These are phyloP conservation scores for Zea mays DNA, from an alignment of 176 grass and related monocot species.

Conservation along the genomic window DNA sequence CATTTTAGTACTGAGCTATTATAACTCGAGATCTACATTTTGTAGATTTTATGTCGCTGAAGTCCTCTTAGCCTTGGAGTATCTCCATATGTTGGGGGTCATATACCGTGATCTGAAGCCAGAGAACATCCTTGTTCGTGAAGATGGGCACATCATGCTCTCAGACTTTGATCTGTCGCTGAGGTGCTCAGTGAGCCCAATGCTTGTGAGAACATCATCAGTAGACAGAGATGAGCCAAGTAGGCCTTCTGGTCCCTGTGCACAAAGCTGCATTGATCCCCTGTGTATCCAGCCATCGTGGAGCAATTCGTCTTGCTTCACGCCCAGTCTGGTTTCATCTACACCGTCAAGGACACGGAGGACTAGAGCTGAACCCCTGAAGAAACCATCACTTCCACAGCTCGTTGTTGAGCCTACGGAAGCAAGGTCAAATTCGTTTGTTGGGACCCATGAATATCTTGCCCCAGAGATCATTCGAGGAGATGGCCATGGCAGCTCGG, in stretches of 20 bases:
- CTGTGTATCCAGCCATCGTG: slow-evolving; percentile 86
- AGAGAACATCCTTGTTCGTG: slow-evolving; percentile 96
- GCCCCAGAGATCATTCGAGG: slow-evolving; percentile 96
- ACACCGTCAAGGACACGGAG: slow-evolving; percentile 40
- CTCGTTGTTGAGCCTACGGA: slow-evolving; percentile 88
- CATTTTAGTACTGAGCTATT: slow-evolving; percentile 5
- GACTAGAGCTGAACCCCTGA: slow-evolving; percentile 48
- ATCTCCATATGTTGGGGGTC: slow-evolving; percentile 97
- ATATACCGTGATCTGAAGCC: slow-evolving; percentile 98
- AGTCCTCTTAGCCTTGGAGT: slow-evolving; percentile 92
- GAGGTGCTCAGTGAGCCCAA: slow-evolving; percentile 86
- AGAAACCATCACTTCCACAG: slow-evolving; percentile 75
- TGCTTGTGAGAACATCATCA: slow-evolving; percentile 75
- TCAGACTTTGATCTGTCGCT: slow-evolving; percentile 97
- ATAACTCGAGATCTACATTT: slow-evolving; percentile 32
- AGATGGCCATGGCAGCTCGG: slow-evolving; percentile 94
- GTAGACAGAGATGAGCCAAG: slow-evolving; percentile 72
- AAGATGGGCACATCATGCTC: slow-evolving; percentile 99
- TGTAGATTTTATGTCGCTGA: slow-evolving; percentile 90
- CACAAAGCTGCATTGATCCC: slow-evolving; percentile 93
- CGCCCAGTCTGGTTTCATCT: slow-evolving; percentile 70
- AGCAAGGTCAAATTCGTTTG: slow-evolving; percentile 89
- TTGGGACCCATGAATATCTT: slow-evolving; percentile 93
- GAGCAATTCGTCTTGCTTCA: slow-evolving; percentile 84
- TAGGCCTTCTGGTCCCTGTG: slow-evolving; percentile 76